Conservation (phyloP, 331 rosid species). For the Quercus lobata region DNA sequence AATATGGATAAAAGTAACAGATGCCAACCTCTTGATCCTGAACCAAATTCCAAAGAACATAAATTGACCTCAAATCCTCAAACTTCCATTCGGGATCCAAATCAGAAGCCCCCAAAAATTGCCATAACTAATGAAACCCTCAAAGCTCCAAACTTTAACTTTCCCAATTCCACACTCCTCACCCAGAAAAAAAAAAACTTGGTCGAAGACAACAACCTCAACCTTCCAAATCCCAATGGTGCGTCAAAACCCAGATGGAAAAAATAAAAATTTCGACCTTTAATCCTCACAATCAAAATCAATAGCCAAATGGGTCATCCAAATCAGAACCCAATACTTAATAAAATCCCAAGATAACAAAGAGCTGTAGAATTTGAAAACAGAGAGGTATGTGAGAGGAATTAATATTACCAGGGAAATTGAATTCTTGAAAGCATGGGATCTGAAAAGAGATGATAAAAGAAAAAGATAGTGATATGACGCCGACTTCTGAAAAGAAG, state of each 20-base stretch:
- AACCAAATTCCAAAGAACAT: background rate
- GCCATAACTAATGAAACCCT: background rate
- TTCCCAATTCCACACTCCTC: background rate
- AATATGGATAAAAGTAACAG: background rate
- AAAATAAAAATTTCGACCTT: background rate
- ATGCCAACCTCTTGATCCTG: background rate
- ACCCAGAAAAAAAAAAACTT: background rate
- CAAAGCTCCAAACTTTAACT: constrained; percentile 17
- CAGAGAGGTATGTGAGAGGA: background rate
- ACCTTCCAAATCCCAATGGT: background rate
- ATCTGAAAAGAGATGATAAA: constrained; percentile 20
- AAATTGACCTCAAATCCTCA: background rate
- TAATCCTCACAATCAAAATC: background rate
- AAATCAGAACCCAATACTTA: background rate
- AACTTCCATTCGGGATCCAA: background rate
- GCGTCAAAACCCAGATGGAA: background rate
- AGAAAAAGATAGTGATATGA: constrained; percentile 9
- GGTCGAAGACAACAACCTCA: background rate
- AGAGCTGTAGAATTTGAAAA: background rate
- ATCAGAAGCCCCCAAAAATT: background rate
- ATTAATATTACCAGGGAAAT: background rate
- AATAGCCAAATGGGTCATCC: background rate
- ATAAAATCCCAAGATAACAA: background rate
- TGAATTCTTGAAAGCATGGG: background rate
- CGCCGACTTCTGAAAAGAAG: constrained; percentile 2